Conservation (phyloP, 192 early-diverging fungal species). For the Backusella tarrabulga region DNA sequence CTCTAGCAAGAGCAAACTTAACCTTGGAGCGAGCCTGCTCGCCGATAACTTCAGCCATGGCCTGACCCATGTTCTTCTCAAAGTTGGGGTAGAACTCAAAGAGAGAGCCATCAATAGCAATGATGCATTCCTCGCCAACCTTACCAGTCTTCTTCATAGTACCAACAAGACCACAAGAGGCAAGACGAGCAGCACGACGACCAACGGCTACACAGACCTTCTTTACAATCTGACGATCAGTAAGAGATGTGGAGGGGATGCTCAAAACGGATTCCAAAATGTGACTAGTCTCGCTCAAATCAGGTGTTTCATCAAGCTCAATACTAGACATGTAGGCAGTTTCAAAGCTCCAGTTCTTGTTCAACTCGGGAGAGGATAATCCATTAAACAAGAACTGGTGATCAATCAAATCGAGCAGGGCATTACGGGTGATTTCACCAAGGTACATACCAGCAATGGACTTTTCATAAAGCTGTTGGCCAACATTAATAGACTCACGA, state of each 20-base stretch:
- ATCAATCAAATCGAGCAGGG: slow-evolving; percentile 78
- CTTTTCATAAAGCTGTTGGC: slow-evolving; percentile 88
- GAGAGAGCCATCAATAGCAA: slow-evolving; percentile 68
- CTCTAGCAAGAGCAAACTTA: slow-evolving; percentile 67
- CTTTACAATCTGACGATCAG: slow-evolving; percentile 81
- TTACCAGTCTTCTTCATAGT: slow-evolving; percentile 60
- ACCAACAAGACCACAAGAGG: slow-evolving; percentile 65
- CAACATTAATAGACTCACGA: slow-evolving; percentile 76
- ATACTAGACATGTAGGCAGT: slow-evolving; percentile 74
- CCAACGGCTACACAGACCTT: slow-evolving; percentile 77
- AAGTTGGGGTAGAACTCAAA: slow-evolving; percentile 80
- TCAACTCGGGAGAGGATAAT: slow-evolving; percentile 56
- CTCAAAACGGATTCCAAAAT: slow-evolving; percentile 71
- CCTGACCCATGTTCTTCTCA: slow-evolving; percentile 70
- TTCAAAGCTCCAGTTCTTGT: slow-evolving; percentile 77
- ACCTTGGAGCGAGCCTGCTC: slow-evolving; percentile 57
- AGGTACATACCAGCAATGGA: slow-evolving; percentile 93
- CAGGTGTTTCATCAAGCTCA: slow-evolving; percentile 61
- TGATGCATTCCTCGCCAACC: slow-evolving; percentile 4
- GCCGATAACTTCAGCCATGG: slow-evolving; percentile 76
- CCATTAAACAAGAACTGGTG: slow-evolving; percentile 75
- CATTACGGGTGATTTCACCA: slow-evolving; percentile 83
- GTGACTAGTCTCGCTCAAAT: slow-evolving; percentile 59
- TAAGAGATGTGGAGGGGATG: slow-evolving; percentile 62
- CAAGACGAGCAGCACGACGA: slow-evolving; percentile 80